Evolutionary conservation across 257 asterid genomes (phyloP).

Genomic region (Cruciata laevipes): DNA sequence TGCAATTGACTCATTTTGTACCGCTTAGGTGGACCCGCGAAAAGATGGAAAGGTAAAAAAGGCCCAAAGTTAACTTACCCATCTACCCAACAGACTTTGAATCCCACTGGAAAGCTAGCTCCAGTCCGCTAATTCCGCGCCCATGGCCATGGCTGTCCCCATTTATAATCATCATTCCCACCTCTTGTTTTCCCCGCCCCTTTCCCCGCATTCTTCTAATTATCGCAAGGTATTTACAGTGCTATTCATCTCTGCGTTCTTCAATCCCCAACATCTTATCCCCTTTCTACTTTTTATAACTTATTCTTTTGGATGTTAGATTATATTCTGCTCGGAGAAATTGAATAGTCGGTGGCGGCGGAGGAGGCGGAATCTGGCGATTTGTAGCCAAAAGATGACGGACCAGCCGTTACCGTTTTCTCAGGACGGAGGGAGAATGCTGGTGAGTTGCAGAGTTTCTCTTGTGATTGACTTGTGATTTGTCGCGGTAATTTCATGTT

Average conservation of each 20-base stretch:
- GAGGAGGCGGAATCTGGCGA: conserved; percentile 30
- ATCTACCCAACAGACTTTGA: not conserved
- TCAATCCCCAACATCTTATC: not conserved
- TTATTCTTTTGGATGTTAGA: conserved; percentile 17
- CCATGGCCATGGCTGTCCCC: conserved; percentile 18
- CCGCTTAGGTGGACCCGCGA: not conserved
- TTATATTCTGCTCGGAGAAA: conserved; percentile 9
- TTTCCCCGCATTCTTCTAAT: conserved; percentile 15
- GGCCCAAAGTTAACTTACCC: not conserved
- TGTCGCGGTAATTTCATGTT: not conserved
- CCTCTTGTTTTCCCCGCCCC: conserved; percentile 21
- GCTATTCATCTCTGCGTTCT: not conserved
- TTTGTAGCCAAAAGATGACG: conserved; percentile 42
- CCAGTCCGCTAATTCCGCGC: not conserved
- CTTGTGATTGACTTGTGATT: not conserved
- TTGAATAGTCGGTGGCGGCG: conserved; percentile 15
- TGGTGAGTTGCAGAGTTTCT: conserved; percentile 38
- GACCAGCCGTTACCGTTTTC: conserved; percentile 42
- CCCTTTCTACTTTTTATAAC: not conserved
- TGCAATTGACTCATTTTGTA: no score
- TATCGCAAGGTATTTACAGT: conserved; percentile 4
- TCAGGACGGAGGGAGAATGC: conserved; percentile 53
- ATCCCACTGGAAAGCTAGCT: not conserved
- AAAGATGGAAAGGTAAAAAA: not conserved
- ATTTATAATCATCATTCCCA: not conserved